Evolutionary conservation across 257 asterid species (phyloP), one percentile per base, ranked within the genome.

Genomic region (Rhazya stricta): DNA sequence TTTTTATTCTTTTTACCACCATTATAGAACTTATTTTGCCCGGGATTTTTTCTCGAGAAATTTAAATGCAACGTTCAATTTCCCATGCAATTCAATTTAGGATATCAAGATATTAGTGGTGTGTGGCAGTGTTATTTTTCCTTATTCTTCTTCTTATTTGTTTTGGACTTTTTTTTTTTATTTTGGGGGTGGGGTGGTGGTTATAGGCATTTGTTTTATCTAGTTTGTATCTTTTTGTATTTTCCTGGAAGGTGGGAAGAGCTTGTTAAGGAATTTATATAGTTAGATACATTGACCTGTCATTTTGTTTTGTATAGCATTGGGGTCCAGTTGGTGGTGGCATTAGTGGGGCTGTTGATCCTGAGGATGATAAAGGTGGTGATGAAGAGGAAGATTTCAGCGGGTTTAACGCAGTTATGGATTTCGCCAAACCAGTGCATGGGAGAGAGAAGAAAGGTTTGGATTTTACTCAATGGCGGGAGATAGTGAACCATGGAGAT

Each of bases 391-490:
- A 82, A 50, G 85, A 83, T 67, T 77, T 76, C 51, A 73, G 72
- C 60, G 89, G 79, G 74, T 74, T 73, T 82, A 88, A 76, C 63
- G 27, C 29, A 68, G 78, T 78, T 81, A 85, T 91, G 76, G 74
- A 69, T 79, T 83, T 81, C 78, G 92, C 96, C n/a, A 79, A 84
- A 54, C 94, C 96, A 2, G 70, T 89, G 42, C 83, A 69, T 67
- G 87, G 95, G 66, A 89, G 84, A 81, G 90, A 89, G 84, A 94
- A 79, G 85, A 88, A 83, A 86, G 84, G 87, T 73, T 54, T 94
- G 78, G 87, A 89, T 85, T 89, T 91, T 77, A 79, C 89, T 70
- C 43, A 37, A 62, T 87, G 91, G 96, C 78, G 83, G 63, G 89
- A 85, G 79, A 78, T 80, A n/a, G 76, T 62, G 79, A 77, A 78